Base-by-base conservation (phyloP, 345 rosid genomes). In the Raphanus raphanistrum region DNA sequence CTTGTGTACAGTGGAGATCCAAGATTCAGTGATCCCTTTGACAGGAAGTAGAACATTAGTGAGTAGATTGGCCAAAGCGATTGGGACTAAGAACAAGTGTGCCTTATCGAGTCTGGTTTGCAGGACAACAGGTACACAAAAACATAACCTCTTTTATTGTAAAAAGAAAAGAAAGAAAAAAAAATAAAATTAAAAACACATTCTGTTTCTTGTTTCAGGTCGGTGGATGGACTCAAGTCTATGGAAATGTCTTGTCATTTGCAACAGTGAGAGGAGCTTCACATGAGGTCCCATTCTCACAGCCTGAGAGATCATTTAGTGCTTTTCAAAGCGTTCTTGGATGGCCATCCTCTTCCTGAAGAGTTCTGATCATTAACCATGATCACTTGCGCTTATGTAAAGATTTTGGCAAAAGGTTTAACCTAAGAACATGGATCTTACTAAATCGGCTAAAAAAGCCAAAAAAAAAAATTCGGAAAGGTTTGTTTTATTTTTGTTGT, bases 161-260 rank as follows among this genome's bases (percentile, higher is more conserved):
- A 13, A 6, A 25, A 36, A 38, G n/a, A 50, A 31, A 5, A n/a
- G 10, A 64, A 31, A 57, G 52, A 63, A 48, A 21, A 15, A 68
- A 31, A 7, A 12, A 11, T 3, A 43, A 48, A 70, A 57, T n/a
- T 29, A 54, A 48, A 54, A 74, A 69, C 71, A 63, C 15, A 29
- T 63, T 28, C 25, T 1, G 5, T 8, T 79, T 74, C 68, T 74
- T 63, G 62, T 80, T 70, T 31, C 73, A 94, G 98, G 98, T 94
- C 27, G 98, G 98, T 29, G 97, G 98, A 41, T 94, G 98, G 98
- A 94, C 97, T 80, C 97, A 94, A 79, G 98, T 89, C 74, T 89
- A 92, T 70, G 93, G 93, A 4, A 78, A 88, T 63, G 73, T 89
- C 66, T 80, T 94, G 68, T 87, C 98, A 2, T 94, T 90, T 85